Evolutionary conservation across 2,329 filamentous ascomycete genomes (phyloP), one percentile per base, ranked within the genome.

Genomic region (Colletotrichum graminicola): DNA sequence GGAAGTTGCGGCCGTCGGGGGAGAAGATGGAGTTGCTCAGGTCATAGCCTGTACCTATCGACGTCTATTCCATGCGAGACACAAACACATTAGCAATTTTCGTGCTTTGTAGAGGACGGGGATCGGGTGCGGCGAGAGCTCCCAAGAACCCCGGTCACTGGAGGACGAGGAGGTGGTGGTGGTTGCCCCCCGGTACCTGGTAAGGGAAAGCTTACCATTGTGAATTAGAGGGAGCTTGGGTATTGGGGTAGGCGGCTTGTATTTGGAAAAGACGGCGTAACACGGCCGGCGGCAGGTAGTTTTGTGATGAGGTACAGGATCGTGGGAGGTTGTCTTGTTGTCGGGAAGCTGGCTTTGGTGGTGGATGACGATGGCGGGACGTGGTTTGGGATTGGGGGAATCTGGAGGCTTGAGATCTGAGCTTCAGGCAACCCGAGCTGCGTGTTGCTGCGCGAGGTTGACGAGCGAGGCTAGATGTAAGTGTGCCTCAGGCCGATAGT

Each of bases 1-100:
- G 96, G 84, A 99, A 99, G 84, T 99, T 99, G 78, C 96, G 93
- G 81, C 96, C 96, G 86, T 99, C 96, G 76, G 96, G 96, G 60
- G 96, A 98, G 89, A 98, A 99, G 87, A 98, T 97, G 80, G 96
- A 98, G 90, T 99, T 99, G 82, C 94, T 94, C 79, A 99, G 92
- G 90, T 99, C 96, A 87, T 99, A 99, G 80, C 96, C 96, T 79
- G 96, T 99, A 81, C 96, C 96, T 93, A 99, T 99, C 81, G 96
- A 99, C 80, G 96, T 99, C 96, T 99, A n/a, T 39, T 34, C 29
- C 12, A 18, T 26, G 77, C 49, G 60, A 36, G 21, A 47, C 43
- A 16, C 62, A 7, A 43, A 11, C 3, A 23, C 5, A n/a, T 57
- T 57, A 57, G 62, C 23, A 32, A n/a, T 45, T 43, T 18, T 21